Base-by-base conservation (phyloP, 495 filamentous ascomycete genomes). In the Apodospora peruviana region DNA sequence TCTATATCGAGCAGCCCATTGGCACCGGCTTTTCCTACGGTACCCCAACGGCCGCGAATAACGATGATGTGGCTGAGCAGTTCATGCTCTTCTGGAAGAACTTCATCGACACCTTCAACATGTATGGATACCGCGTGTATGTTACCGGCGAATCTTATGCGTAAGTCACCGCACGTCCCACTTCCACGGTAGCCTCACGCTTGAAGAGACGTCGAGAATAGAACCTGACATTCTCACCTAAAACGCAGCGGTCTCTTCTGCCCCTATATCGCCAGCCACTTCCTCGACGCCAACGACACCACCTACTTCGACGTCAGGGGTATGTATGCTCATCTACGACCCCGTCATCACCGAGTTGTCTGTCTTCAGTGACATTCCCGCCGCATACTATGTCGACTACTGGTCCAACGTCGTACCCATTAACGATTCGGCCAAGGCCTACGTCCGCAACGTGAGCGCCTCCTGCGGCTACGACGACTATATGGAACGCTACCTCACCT, bases 181-280 rank as follows among this genome's bases (percentile, higher is more conserved):
- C 8, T 2, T 38, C 9, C 32, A 2, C 7, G 11, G 32, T 4
- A 16, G 14, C 4, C 14, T 17, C 4, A 10, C 39, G 22, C 10
- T 22, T 21, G 1, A 18, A 12, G 5, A 3, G 36, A 14, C 19
- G 16, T 8, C 16, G 11, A 41, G 12, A 18, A 5, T 27, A 44
- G 60, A 18, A n/a, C n/a, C n/a, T n/a, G n/a, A n/a, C n/a, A n/a
- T n/a, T n/a, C n/a, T n/a, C n/a, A n/a, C n/a, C n/a, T n/a, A n/a
- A n/a, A n/a, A n/a, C n/a, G n/a, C n/a, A n/a, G n/a, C n/a, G 88
- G 88, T 3, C 73, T 74, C 47, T 94, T 91, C 54, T 82, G 89
- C 29, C 86, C 88, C 0, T 94, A 91, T 57, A 84, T 94, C 42
- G 82, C 86, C 1, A 76, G 79, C 54, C 83, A 80, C 8, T 85